Conservation (phyloP, 148 eudicot genomes). For the Pharnaceum exiguum region DNA sequence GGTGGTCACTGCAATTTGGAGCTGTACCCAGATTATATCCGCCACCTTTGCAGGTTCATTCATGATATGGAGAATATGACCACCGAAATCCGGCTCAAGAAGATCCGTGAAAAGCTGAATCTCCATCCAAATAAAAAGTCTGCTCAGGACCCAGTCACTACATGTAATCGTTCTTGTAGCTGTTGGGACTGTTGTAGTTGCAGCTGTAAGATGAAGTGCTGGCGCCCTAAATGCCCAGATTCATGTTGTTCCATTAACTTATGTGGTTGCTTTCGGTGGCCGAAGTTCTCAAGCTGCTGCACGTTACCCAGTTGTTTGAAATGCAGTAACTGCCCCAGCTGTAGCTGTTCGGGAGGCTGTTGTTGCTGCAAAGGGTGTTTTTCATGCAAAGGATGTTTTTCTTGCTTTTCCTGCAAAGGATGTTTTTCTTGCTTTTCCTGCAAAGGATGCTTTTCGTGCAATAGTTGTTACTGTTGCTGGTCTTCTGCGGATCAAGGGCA, state of each 20-base stretch:
- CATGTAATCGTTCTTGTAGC: constrained; percentile 46
- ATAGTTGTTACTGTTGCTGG: constrained; percentile 22
- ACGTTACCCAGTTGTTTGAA: constrained; percentile 4
- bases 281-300: constrained; percentile 32
- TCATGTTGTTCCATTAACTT: constrained; percentile 34
- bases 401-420: constrained; percentile 14
- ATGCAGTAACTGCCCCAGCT: constrained; percentile 30
- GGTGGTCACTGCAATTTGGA: constrained; percentile 99
- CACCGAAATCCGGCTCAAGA: constrained; percentile 59
- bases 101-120: constrained; percentile 47
- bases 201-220: constrained; percentile 37
- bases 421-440: constrained; percentile 22
- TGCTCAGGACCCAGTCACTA: constrained; percentile 12
- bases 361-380: constrained; percentile 19
- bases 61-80: constrained; percentile 87
- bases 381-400: constrained; percentile 1
- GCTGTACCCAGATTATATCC: constrained; percentile 92
- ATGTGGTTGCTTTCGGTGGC: constrained; percentile 27
- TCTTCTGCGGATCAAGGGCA: constrained; percentile 10
- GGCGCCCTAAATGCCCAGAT: constrained; percentile 35
- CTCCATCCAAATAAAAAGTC: constrained; percentile 27
- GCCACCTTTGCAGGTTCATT: constrained; percentile 79
- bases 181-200: constrained; percentile 39
- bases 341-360: constrained; percentile 26
- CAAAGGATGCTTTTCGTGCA: constrained; percentile 20